Evolutionary conservation across 345 rosid genomes (phyloP), one percentile per base, ranked within the genome.

Genomic region (Leavenworthia alabamica): DNA sequence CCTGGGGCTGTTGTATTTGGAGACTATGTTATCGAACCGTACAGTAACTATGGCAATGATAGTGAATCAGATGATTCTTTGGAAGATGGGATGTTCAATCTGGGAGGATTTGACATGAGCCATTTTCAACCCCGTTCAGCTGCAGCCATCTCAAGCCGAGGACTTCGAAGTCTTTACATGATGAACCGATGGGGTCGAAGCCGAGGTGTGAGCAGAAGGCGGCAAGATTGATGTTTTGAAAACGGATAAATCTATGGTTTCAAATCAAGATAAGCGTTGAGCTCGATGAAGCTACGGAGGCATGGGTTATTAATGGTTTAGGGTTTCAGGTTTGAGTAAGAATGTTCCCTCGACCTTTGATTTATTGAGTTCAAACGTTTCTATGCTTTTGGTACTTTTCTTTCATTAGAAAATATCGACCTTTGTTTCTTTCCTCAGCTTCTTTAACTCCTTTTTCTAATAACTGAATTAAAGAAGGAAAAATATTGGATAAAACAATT

Each of bases 11-110:
- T 80, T 68, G 83, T 90, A 22, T 58, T 88, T 48, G 97, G 97
- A 24, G 96, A 90, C 75, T 90, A 88, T 64, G 97, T 90, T 73
- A 79, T 90, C 6, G 96, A 90, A 68, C 88, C 89, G 6, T 80
- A 81, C 37, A 67, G 66, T 43, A 75, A 37, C 51, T 67, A 68
- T 65, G 82, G 77, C 5, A 7, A 68, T 17, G 80, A 77, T 39
- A 67, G 70, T 73, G 85, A 77, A 9, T 82, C 80, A 1, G 90
- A 81, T 62, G 90, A 83, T 51, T 79, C 81, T 44, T 15, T 73
- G 51, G 86, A 74, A 12, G 90, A 73, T 53, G 78, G 67, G 28
- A 64, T 58, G 16, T 50, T 77, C 8, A 60, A 77, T 11, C 60
- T 84, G 9, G 65, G 49, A 22, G 81, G 64, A 60, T 72, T 67